Base-by-base conservation (phyloP, 352 stramenopile species). In the Elongisporangium senticosum region DNA sequence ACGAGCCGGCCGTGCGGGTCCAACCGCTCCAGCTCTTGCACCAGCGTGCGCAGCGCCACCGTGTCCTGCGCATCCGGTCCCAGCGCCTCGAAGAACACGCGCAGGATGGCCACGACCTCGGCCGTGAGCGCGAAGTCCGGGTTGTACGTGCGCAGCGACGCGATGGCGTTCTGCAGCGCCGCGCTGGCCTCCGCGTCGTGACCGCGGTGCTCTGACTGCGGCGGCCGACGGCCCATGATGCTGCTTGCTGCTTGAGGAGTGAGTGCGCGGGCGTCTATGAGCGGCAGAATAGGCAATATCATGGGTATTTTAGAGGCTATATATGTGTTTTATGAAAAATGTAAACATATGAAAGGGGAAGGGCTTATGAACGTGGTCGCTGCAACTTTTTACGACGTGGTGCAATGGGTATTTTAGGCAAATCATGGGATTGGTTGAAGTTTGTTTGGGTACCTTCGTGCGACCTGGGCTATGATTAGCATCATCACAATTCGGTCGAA, bases 101-200 rank as follows among this genome's bases (percentile, higher is more conserved):
- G 80, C 75, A 94, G 81, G 66, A 94, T 90, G 56, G 79, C 77
- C 23, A 91, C 61, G 51, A 94, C 85, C 43, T 94, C 82, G 7
- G 80, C 77, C 50, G 85, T 94, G n/a, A 94, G 55, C 0, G 74
- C 65, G 53, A 94, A 94, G 64, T 92, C 76, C 24, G 85, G 85
- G 60, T 94, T 94, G 75, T 92, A 94, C 68, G 74, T 59, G 50
- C 79, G 67, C 51, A 91, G 72, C 60, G 83, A 83, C 33, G 33
- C 33, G 33, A 43, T 43, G 33, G 33, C 33, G 33, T 10, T 43
- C 54, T 83, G 72, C 33, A 91, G 72, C 52, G 33, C 33, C 11
- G 33, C 24, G 21, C 59, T 59, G 11, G 55, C 39, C 8, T 63
- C 48, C 52, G 61, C 49, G 28, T 56, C 23, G 26, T 55, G 47